A percentile compares a stretch with the other conserved stretches of the same genome.
phyloP scores from a whole-genome alignment of 1,284 basidiomycete species.

The Ganoderma resinaceum region DNA sequence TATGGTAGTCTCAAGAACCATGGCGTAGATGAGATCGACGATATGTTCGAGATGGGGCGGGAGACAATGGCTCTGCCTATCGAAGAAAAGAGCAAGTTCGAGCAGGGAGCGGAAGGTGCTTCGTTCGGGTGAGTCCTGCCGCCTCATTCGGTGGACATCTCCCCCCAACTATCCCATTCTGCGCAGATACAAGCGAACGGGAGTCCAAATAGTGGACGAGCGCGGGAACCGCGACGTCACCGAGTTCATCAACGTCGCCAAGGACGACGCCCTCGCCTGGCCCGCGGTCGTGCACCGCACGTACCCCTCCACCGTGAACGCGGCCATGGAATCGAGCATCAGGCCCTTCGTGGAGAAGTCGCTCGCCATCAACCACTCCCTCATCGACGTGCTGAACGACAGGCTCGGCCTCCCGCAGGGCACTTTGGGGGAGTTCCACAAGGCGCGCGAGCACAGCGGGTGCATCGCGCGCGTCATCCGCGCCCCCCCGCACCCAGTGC shows the following conservation, averaged over 20 bases:
- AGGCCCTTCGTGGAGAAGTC: constrained; percentile 42
- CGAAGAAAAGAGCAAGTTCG: constrained; percentile 44
- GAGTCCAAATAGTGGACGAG: constrained; percentile 42
- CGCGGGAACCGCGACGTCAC: constrained; percentile 40
- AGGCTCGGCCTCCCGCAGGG: constrained; percentile 35
- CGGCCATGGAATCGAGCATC: constrained; percentile 39
- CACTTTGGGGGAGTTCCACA: constrained; percentile 26
- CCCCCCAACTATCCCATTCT: not conserved
- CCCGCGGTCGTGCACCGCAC: constrained; percentile 37
- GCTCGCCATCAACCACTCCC: constrained; percentile 38
- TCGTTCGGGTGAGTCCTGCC: constrained; percentile 38
- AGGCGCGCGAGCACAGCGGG: constrained; percentile 24
- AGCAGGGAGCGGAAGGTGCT: constrained; percentile 42
- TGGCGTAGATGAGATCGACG: constrained; percentile 40
- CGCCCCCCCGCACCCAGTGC: constrained; percentile 27
- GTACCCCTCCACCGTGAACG: constrained; percentile 42
- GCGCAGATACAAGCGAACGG: constrained; percentile 42
- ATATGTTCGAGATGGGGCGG: constrained; percentile 44
- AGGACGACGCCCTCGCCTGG: constrained; percentile 43
- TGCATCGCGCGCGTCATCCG: constrained; percentile 41
- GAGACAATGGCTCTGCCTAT: constrained; percentile 42
- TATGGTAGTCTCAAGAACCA: constrained; percentile 44
- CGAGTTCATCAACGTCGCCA: constrained; percentile 42
- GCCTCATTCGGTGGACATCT: not conserved
- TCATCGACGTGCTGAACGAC: constrained; percentile 43